Conservation (phyloP, 768 basidiomycete species). For the Trametes elegans region DNA sequence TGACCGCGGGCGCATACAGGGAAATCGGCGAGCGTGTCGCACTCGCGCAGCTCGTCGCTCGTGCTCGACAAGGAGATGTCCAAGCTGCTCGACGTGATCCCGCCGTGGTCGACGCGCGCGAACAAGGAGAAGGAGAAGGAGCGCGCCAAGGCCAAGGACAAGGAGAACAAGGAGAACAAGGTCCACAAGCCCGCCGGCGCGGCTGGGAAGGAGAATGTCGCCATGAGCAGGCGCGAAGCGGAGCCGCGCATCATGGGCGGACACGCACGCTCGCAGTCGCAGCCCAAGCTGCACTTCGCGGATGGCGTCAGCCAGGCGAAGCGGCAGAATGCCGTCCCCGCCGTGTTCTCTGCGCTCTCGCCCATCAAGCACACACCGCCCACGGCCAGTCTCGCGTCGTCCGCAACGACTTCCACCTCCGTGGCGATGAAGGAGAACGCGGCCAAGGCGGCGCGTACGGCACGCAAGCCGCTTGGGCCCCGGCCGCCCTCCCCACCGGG, state of each 20-base stretch:
- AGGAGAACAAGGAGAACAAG: conserved; percentile 15
- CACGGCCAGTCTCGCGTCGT: background rate
- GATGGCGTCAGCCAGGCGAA: conserved; percentile 13
- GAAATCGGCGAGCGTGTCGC: conserved; percentile 33
- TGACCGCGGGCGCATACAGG: conserved; percentile 24
- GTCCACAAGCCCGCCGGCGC: conserved; percentile 1
- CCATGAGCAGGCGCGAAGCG: background rate
- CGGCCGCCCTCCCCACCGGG: conserved; percentile 25
- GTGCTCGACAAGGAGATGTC: conserved; percentile 32
- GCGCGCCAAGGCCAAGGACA: conserved; percentile 8
- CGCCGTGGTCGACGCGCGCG: conserved; percentile 33
- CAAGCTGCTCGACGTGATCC: conserved; percentile 34
- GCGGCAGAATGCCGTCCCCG: conserved; percentile 11
- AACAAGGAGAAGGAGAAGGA: conserved; percentile 20
- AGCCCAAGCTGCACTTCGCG: conserved; percentile 31
- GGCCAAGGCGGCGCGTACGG: conserved; percentile 11
- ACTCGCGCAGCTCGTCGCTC: conserved; percentile 21
- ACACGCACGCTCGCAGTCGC: conserved; percentile 33
- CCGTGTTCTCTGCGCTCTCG: conserved; percentile 23
- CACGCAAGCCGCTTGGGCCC: conserved; percentile 29
- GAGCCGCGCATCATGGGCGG: background rate
- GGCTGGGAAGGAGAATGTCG: conserved; percentile 15
- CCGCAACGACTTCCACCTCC: background rate
- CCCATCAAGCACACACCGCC: conserved; percentile 24
- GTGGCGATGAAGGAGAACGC: conserved; percentile 19